Evolutionary conservation across 1,139 yeast species (phyloP), one percentile per base, ranked within the genome.

Genomic region (Hyphopichia buzzinii): DNA sequence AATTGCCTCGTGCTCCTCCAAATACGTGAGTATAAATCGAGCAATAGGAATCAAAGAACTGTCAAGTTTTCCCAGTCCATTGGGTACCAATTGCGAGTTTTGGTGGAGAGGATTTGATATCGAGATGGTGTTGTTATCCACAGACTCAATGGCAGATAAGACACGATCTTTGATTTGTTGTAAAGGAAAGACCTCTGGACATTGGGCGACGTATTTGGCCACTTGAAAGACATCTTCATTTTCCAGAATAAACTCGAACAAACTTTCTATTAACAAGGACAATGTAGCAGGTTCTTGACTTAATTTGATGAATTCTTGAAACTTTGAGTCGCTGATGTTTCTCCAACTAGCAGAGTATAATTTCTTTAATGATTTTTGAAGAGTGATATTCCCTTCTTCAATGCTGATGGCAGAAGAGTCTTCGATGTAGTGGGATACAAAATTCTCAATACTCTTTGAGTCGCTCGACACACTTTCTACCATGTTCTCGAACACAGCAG

Each of bases 51-150:
- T 40, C 5, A 50, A 27, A 2, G 38, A 26, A 7, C 26, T 30
- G 26, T 45, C 40, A 7, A 41, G 15, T 2, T 21, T 43, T 0
- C 38, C 27, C 3, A 36, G 36, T 1, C 47, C 47, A 2, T 46
- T 33, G 4, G 37, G 17, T 10, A 72, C 44, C 21, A 77, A 47
- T 40, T 62, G 67, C 1, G 69, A 54, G 35, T 66, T 69, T 17
- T 62, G 59, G 13, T 61, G 70, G 33, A 78, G 48, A 2, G 78
- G 67, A 43, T 74, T 76, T 0, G 78, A 70, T 19, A 77, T 51
- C 0, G 81, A 52, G 19, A 77, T 44, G 10, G 51, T 37, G 26
- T 41, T 42, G 3, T 31, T 37, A 17, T 47, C 33, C 31, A 50
- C 25, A 31, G 36, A 17, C 15, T 39, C 29, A 4, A 59, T 31